These are phyloP conservation scores for Nakazawaea ishiwadae DNA, from an alignment of 805 yeast genomes.

Conservation along the genomic window DNA sequence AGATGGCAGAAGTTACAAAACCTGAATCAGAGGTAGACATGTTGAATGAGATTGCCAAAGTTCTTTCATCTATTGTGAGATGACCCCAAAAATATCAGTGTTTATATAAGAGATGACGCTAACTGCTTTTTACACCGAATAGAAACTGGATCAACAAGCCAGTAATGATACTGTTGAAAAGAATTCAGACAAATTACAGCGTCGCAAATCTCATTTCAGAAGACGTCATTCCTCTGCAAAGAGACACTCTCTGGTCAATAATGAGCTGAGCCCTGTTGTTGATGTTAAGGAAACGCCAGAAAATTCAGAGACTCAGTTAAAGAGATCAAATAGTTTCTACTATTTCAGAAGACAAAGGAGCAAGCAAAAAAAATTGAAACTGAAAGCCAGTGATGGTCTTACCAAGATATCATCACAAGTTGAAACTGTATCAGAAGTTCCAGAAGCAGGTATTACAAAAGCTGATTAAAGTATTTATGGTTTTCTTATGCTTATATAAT, in stretches of 20 bases:
- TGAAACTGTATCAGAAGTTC: too few species aligned
- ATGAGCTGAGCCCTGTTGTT: neutral
- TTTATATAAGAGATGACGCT: too few species aligned
- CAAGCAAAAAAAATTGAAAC: neutral
- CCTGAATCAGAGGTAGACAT: too few species aligned
- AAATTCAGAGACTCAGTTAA: neutral
- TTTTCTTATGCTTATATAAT: neutral
- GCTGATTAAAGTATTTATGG: neutral
- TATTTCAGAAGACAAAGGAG: neutral
- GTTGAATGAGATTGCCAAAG: too few species aligned
- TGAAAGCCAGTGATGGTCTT: neutral
- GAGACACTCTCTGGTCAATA: neutral
- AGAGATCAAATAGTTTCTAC: neutral
- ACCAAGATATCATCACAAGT: too few species aligned
- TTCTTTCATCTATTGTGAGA: too few species aligned
- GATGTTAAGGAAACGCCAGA: too few species aligned
- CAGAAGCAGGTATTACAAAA: neutral
- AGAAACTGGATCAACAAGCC: too few species aligned
- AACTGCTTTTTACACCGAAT: too few species aligned
- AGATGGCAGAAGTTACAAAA: too few species aligned
- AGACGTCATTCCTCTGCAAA: too few species aligned
- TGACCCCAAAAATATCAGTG: too few species aligned
- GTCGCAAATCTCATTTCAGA: constrained; percentile 3
- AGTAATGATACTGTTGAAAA: neutral
- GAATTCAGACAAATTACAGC: neutral